A percentile compares a stretch with the other conserved stretches of the same genome.
Conservation (phyloP, 2,329 filamentous ascomycete species). For the Penicillium sp. region DNA sequence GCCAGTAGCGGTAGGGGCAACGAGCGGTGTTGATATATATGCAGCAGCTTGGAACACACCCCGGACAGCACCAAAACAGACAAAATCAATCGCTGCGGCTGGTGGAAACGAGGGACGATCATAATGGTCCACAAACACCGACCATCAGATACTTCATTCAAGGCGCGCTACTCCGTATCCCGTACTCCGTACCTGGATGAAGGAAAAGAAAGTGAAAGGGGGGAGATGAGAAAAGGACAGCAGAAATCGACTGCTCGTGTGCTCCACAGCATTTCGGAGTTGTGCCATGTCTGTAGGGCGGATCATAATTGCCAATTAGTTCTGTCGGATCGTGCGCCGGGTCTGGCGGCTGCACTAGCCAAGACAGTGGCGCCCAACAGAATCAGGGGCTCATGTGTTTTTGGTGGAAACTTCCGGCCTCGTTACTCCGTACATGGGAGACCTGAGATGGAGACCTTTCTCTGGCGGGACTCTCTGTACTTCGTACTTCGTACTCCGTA, state of each 20-base stretch:
- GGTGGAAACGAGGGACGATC: constrained; percentile 23
- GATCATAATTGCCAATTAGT: constrained; percentile 1
- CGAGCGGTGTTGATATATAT: constrained; percentile 29
- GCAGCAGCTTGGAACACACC: constrained; percentile 30
- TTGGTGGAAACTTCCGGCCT: background rate
- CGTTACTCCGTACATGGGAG: too few relatives aligned
- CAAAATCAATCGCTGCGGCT: constrained; percentile 28
- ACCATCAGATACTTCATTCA: constrained; percentile 3
- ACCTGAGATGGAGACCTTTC: too few relatives aligned
- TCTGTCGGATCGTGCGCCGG: constrained; percentile 2
- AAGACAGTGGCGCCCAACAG: constrained; percentile 6
- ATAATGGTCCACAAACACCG: constrained; percentile 14
- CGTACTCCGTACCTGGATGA: background rate
- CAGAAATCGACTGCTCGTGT: constrained; percentile 6
- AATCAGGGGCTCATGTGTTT: background rate
- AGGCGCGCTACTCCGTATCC: background rate
- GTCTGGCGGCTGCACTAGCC: background rate
- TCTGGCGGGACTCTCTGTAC: too few relatives aligned
- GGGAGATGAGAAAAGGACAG: background rate
- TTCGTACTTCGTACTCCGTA: too few relatives aligned
- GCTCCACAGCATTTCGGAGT: constrained; percentile 10
- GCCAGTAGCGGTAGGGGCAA: constrained; percentile 23
- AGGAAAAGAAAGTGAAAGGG: background rate
- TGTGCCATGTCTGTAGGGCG: background rate
- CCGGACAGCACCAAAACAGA: constrained; percentile 29